A percentile compares a stretch with the other conserved stretches of the same genome.
Evolutionary conservation across 2,329 filamentous ascomycete species (phyloP).

Genomic region (Arthroderma sp.): DNA sequence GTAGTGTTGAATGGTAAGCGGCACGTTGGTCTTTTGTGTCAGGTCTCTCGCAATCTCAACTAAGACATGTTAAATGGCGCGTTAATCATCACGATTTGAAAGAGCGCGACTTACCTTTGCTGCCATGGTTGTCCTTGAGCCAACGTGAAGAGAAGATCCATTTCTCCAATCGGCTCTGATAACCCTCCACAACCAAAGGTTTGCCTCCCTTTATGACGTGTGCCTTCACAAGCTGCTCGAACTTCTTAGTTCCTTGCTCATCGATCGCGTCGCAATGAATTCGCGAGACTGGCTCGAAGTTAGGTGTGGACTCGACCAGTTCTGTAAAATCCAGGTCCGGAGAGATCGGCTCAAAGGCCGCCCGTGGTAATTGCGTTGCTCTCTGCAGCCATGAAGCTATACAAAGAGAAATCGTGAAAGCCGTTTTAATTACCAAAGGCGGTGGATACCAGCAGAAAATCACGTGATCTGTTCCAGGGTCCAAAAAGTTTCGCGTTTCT

Average conservation of each 20-base stretch:
- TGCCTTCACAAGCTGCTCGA: conserved; percentile 72
- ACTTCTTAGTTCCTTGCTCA: conserved; percentile 60
- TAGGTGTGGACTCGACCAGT: conserved; percentile 65
- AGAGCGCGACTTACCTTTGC: conserved; percentile 48
- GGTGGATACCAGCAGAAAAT: too few relatives aligned
- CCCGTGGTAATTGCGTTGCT: conserved; percentile 62
- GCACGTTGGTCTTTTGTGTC: conserved; percentile 57
- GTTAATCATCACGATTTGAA: not conserved
- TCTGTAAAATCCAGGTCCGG: conserved; percentile 67
- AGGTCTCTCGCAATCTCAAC: conserved; percentile 80
- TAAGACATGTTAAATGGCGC: conserved; percentile 25
- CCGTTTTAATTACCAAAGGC: not conserved
- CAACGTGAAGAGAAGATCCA: conserved; percentile 70
- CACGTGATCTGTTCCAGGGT: not conserved
- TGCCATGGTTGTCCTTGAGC: conserved; percentile 66
- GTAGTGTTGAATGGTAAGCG: conserved; percentile 82
- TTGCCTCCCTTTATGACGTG: conserved; percentile 78
- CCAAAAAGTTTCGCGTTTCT: not conserved
- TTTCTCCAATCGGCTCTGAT: conserved; percentile 61
- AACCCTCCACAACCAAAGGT: conserved; percentile 83
- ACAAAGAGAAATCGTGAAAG: not conserved
- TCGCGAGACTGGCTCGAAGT: conserved; percentile 76
- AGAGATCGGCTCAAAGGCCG: conserved; percentile 82
- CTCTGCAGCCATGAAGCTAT: not conserved
- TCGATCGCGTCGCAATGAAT: conserved; percentile 70